phyloP scores from a whole-genome alignment of 2,329 filamentous ascomycete genomes.

The Colletotrichum musicola region DNA sequence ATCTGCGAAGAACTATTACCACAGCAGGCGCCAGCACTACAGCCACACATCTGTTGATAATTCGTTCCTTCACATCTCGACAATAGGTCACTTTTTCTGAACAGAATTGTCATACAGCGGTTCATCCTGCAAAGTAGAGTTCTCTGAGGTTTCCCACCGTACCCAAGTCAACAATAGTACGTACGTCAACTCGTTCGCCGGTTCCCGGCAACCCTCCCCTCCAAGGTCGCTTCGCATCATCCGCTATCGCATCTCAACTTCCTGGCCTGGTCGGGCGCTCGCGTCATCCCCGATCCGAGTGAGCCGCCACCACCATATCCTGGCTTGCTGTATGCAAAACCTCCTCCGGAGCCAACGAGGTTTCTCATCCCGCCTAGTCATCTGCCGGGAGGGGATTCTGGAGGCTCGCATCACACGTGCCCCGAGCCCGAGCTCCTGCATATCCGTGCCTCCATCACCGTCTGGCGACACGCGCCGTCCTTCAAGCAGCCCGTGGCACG shows the following conservation, averaged over 20 bases:
- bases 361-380: conserved; percentile 3
- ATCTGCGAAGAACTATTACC: neutral
- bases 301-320: conserved; percentile 35
- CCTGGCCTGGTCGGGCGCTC: conserved; percentile 17
- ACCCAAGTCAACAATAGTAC: neutral
- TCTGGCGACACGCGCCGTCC: conserved; percentile 1
- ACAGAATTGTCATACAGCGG: too few species aligned
- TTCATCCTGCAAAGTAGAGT: too few species aligned
- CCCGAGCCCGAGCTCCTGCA: conserved; percentile 32
- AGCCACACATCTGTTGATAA: neutral
- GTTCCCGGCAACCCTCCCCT: neutral
- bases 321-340: conserved; percentile 17
- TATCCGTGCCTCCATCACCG: conserved; percentile 35
- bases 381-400: conserved; percentile 26
- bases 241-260: conserved; percentile 36
- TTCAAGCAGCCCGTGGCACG: neutral
- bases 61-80: neutral
- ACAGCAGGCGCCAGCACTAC: neutral
- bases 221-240: neutral
- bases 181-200: neutral
- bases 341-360: conserved; percentile 5
- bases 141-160: neutral
- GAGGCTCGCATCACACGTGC: conserved; percentile 23
- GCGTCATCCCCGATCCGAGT: conserved; percentile 38
- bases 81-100: too few species aligned